A percentile compares a stretch with the other conserved stretches of the same genome.
Evolutionary conservation across 257 asterid genomes (phyloP).

Genomic region (Nyctanthes arbortristis): DNA sequence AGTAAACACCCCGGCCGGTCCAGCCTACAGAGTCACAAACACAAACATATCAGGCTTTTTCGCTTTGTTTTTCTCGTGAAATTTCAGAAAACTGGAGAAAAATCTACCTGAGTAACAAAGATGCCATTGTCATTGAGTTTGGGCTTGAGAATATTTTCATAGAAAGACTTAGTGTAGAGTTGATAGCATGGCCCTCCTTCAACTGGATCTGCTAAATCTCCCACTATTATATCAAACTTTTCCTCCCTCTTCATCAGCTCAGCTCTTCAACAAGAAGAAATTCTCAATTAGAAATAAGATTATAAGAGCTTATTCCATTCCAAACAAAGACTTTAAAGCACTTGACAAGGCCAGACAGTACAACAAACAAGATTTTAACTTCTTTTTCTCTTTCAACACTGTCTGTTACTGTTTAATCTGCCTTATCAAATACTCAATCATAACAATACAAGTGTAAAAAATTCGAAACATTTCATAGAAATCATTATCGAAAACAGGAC

Average conservation of each 20-base stretch:
- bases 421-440: not conserved
- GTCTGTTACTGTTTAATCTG: not conserved
- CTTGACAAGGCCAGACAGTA: too few species aligned
- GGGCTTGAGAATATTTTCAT: conserved; percentile 75
- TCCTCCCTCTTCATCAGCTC: conserved; percentile 76
- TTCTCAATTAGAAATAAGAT: not conserved
- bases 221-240: conserved; percentile 80
- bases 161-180: conserved; percentile 85
- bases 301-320: not conserved
- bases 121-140: conserved; percentile 74
- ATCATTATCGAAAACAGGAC: too few species aligned
- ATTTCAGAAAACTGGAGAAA: not conserved
- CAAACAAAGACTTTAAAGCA: not conserved
- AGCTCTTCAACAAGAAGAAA: conserved; percentile 42
- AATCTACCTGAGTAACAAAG: conserved; percentile 82
- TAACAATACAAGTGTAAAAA: too few species aligned
- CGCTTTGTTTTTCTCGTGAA: not conserved
- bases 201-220: conserved; percentile 97
- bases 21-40: conserved; percentile 60
- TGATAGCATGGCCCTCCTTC: conserved; percentile 99
- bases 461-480: too few species aligned
- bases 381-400: too few species aligned
- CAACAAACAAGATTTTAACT: too few species aligned
- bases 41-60: not conserved
- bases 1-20: conserved; percentile 95